phyloP scores from a whole-genome alignment of 192 early-diverging fungal species.

The Podila minutissima region DNA sequence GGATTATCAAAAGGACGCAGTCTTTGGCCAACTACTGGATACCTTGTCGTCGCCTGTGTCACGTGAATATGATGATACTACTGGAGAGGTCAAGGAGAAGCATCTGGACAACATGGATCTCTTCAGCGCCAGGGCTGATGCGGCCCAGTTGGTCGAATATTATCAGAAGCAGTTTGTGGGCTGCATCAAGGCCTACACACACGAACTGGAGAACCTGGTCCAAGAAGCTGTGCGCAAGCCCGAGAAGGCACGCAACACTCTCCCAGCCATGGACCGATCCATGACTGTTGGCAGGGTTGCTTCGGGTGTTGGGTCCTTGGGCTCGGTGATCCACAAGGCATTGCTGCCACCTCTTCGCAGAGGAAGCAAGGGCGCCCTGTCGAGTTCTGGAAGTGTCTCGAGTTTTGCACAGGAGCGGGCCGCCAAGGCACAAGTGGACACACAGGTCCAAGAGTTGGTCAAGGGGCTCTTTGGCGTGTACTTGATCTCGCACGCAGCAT shows the following conservation, averaged over 20 bases:
- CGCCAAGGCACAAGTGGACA: constrained; percentile 33
- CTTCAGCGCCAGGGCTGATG: constrained; percentile 27
- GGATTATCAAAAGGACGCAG: background rate
- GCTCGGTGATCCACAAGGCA: constrained; percentile 8
- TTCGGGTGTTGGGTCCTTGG: constrained; percentile 16
- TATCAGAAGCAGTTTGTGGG: constrained; percentile 28
- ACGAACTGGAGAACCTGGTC: constrained; percentile 19
- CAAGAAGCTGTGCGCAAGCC: constrained; percentile 37
- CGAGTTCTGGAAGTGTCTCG: background rate
- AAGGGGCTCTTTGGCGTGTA: constrained; percentile 47
- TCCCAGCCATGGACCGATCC: constrained; percentile 35
- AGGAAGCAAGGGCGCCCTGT: no score
- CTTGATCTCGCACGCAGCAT: constrained; percentile 50
- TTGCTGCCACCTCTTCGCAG: constrained; percentile 1
- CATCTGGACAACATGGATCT: constrained; percentile 16
- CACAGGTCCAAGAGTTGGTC: constrained; percentile 37
- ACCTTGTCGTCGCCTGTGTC: background rate
- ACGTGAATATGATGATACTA: background rate
- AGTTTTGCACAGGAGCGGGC: constrained; percentile 30
- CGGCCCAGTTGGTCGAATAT: constrained; percentile 8
- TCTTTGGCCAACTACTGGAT: constrained; percentile 1
- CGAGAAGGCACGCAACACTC: constrained; percentile 30
- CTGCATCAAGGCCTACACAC: constrained; percentile 31
- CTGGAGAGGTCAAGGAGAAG: constrained; percentile 10
- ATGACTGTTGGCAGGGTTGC: constrained; percentile 44